A percentile compares a stretch with the other conserved stretches of the same genome.
These are phyloP conservation scores for Theobroma grandiflorum DNA, from an alignment of 441 rosid genomes.

Conservation along the genomic window DNA sequence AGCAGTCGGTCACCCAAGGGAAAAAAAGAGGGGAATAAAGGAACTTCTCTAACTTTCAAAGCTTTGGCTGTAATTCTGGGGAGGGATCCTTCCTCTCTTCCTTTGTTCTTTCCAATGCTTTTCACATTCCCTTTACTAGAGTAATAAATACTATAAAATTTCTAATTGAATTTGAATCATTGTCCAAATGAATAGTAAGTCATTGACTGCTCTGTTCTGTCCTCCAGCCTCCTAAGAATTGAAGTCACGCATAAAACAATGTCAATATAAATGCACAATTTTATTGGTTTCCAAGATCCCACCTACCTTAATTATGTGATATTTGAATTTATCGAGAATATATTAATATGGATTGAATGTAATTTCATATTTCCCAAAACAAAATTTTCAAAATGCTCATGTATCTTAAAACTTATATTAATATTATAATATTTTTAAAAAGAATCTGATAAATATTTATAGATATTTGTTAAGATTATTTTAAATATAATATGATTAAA, in stretches of 20 bases:
- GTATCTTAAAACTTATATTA: too few species aligned
- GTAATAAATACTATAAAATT: neutral
- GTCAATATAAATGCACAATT: neutral
- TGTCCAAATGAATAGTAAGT: too few species aligned
- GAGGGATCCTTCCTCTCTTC: neutral
- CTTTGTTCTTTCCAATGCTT: neutral
- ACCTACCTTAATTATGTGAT: neutral
- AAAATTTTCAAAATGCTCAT: neutral
- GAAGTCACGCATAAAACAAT: conserved; percentile 9
- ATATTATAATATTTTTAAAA: too few species aligned
- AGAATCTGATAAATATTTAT: too few species aligned
- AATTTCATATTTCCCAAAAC: neutral
- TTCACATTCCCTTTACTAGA: neutral
- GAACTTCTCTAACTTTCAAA: neutral
- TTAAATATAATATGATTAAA: too few species aligned
- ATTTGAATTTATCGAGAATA: neutral
- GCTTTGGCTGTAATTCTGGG: conserved; percentile 11
- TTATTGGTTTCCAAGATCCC: neutral
- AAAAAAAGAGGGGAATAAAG: neutral
- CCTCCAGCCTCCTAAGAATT: neutral
- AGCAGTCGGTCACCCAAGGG: neutral
- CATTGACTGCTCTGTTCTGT: neutral
- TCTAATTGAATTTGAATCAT: neutral
- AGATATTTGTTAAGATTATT: too few species aligned
- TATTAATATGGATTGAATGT: neutral